Conservation (phyloP, 176 grass and related monocot genomes). For the Bothriochloa decipiens region DNA sequence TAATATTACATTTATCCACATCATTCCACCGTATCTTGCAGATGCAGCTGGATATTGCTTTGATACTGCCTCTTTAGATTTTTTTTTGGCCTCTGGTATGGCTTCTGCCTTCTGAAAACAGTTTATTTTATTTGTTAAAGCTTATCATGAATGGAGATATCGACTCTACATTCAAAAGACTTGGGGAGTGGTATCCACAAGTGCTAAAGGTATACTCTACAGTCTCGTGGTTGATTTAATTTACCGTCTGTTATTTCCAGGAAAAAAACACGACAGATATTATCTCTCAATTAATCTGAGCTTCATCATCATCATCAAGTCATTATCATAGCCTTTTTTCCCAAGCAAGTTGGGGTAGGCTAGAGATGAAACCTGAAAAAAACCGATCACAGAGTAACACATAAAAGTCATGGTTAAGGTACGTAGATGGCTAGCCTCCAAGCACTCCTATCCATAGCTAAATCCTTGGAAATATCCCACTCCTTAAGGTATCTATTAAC, state of each 20-base stretch:
- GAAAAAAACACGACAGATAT: not conserved
- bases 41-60: not conserved
- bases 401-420: too few species aligned
- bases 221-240: constrained; percentile 24
- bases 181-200: constrained; percentile 91
- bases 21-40: constrained; percentile 16
- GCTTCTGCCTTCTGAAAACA: constrained; percentile 45
- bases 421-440: too few species aligned
- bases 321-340: too few species aligned
- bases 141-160: constrained; percentile 95
- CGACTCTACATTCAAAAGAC: constrained; percentile 82
- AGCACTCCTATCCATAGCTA: too few species aligned
- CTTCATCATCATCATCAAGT: too few species aligned
- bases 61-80: not conserved
- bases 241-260: constrained; percentile 6
- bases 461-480: too few species aligned
- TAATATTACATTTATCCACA: constrained; percentile 9
- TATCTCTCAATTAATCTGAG: constrained; percentile 15
- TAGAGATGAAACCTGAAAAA: too few species aligned
- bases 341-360: too few species aligned
- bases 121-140: constrained; percentile 64
- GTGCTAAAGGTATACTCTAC: constrained; percentile 70
- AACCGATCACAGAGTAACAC: too few species aligned
- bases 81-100: constrained; percentile 20
- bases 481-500: too few species aligned